These are phyloP conservation scores for Mycena maculata DNA, from an alignment of 768 basidiomycete species.

Conservation along the genomic window DNA sequence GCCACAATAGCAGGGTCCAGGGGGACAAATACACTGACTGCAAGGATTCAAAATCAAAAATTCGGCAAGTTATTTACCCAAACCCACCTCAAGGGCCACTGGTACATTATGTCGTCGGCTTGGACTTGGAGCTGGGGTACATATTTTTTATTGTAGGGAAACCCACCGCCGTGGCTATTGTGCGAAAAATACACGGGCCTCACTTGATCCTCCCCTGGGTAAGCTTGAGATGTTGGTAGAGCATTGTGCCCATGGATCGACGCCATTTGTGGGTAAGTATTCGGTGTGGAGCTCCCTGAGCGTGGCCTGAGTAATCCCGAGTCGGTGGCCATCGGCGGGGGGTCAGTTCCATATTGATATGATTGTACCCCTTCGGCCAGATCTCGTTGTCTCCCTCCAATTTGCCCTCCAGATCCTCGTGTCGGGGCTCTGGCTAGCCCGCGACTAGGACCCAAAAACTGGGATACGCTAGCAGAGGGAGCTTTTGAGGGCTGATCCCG, in stretches of 20 bases:
- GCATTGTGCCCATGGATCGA: too few relatives aligned
- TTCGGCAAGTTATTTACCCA: background rate
- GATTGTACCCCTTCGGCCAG: background rate
- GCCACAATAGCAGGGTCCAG: conserved; percentile 22
- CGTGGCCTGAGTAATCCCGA: too few relatives aligned
- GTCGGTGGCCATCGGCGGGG: background rate
- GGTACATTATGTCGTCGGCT: background rate
- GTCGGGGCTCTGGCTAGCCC: too few relatives aligned
- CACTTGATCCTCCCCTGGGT: too few relatives aligned
- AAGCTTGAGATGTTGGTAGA: too few relatives aligned
- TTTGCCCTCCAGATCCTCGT: background rate
- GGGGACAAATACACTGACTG: conserved; percentile 13
- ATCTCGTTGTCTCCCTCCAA: background rate
- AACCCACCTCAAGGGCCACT: background rate
- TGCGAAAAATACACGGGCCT: too few relatives aligned
- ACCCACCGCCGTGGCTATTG: too few relatives aligned
- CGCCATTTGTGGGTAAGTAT: background rate
- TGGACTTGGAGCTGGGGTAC: background rate
- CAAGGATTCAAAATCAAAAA: background rate
- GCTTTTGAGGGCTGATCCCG: conserved; percentile 2
- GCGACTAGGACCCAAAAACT: background rate
- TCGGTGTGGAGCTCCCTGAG: background rate
- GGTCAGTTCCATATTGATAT: background rate
- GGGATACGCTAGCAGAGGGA: conserved; percentile 7
- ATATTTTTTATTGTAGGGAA: too few relatives aligned